Base-by-base conservation (phyloP, 2,329 filamentous ascomycete species). In the Fusarium sp. region DNA sequence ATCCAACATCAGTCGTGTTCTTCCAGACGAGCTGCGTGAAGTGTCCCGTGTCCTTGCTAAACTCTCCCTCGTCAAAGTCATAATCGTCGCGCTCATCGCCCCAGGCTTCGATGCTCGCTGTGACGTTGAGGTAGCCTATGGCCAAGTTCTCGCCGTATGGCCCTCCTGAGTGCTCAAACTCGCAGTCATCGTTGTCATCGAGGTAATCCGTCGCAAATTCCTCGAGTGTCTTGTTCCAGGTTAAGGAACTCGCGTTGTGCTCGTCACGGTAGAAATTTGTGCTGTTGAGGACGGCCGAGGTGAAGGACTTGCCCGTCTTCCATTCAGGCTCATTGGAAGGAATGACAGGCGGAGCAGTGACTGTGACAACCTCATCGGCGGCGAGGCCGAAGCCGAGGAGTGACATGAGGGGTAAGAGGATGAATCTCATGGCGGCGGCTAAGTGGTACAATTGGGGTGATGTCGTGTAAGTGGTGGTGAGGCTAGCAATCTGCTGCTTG, bases 1-100 rank as follows among this genome's bases (percentile, higher is more conserved):
- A 94, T 0, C 90, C 90, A 0, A 91, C 86, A 43, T 83, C 81
- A 7, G 81, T 89, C 1, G 89, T 92, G 27, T 82, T 78, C 77
- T 86, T 88, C 91, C 92, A 94, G 7, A 94, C 91, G 7, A 94
- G 78, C 82, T 93, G 91, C 2, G 91, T 92, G 72, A 94, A 94
- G 76, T 93, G 91, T 0, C 91, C 91, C 16, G 91, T 92, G 36
- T 80, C 77, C 69, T 89, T 82, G 9, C 75, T 81, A 73, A 92
- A 94, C 1, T 85, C 85, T 0, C 86, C 86, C 1, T 85, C 76
- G 3, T 75, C 68, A 77, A 88, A 94, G 71, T 91, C 79, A 76
- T 93, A 94, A 7, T 82, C 62, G 0, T 77, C 73, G 11, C 87
- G 62, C 75, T 82, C 80, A 68, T 85, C 76, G 16, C 88, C 92